Evolutionary conservation across 768 basidiomycete species (phyloP), one percentile per base, ranked within the genome.

Genomic region (Suillus subaureus): DNA sequence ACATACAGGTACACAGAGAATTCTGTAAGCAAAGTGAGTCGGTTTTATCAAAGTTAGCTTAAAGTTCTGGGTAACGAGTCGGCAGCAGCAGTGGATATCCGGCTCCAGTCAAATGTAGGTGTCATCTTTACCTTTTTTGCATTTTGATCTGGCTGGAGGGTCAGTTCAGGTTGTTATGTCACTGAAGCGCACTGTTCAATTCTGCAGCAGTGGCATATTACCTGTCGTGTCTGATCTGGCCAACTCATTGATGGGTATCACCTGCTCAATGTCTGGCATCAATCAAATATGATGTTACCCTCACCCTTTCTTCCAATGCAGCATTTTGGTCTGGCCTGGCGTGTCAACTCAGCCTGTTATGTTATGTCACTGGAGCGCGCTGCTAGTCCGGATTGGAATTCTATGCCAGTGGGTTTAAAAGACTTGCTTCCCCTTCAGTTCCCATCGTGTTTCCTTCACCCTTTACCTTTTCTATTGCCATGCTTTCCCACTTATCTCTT

Each of bases 391-490:
- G 31, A 55, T 55, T 33, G 31, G 1, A 55, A 55, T n/a, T 12
- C 21, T 6, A 33, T n/a, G 54, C 31, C 21, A 33, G 31, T 31
- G 52, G 9, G 28, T 55, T 54, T 33, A 33, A 55, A 55, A 62
- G 78, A 79, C 65, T 77, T 77, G 16, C 33, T 33, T 55, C 16
- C 3, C 16, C 31, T 47, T 26, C 55, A 40, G 40, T 35, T 58
- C 63, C n/a, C n/a, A 15, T 57, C 39, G 13, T 1, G n/a, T 28
- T 51, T 16, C 21, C 54, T 56, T 3, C 33, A 26, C 39, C 15
- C 28, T 23, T 33, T 7, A 58, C 40, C 31, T 26, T 56, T 4
- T 33, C 26, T 13, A 4, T 61, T 42, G 64, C n/a, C 4, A 76
- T 74, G 73, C 33, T 67, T 8, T n/a, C 64, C 55, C 31, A 2